Percentiles rank a stretch among this genome's conserved stretches.
Evolutionary conservation across 192 early-diverging fungal genomes (phyloP).

Genomic region (Geosiphon pyriformis): DNA sequence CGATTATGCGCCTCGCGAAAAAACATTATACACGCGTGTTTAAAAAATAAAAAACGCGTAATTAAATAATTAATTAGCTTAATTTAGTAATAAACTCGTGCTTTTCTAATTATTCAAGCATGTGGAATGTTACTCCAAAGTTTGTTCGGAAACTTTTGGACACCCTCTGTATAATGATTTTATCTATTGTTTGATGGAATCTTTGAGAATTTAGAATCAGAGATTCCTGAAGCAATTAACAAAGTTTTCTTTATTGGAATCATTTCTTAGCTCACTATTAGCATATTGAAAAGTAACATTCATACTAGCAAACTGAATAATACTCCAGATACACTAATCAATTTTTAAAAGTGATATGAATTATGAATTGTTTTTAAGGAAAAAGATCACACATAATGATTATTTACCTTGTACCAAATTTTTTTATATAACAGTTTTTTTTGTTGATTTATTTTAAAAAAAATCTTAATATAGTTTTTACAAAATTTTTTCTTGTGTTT

Average conservation of each 20-base stretch:
- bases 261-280: no score
- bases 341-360: neutral
- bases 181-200: neutral
- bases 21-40: no score
- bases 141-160: no score
- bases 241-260: no score
- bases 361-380: neutral
- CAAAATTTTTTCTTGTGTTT: neutral
- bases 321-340: neutral
- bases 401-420: neutral
- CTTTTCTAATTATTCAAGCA: no score
- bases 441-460: neutral
- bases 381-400: neutral
- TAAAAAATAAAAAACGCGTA: no score
- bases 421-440: neutral
- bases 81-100: no score
- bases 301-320: neutral
- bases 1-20: no score
- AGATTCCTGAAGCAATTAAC: neutral
- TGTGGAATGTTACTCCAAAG: no score
- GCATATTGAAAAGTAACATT: no score
- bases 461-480: neutral
- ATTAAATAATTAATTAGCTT: no score
- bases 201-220: neutral
- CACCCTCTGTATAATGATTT: neutral